Conservation (phyloP, 306 rosid species). For the Trifolium fragiferum region DNA sequence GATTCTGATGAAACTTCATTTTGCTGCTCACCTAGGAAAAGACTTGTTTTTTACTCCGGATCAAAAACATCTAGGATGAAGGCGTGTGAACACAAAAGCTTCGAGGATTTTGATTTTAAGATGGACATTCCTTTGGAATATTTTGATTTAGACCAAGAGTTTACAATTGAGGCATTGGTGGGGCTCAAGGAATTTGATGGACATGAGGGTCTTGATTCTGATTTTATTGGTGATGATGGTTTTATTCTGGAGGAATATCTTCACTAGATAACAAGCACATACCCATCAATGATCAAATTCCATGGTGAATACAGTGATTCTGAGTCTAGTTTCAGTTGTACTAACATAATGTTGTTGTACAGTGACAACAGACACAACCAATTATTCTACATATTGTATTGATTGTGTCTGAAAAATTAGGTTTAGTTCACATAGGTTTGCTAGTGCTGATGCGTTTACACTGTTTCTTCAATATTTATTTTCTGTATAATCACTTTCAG, state of each 20-base stretch:
- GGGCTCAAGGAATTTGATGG: conserved; percentile 69
- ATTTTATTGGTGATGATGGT: conserved; percentile 30
- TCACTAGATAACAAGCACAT: conserved; percentile 17
- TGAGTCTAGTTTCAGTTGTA: background rate
- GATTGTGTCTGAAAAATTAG: too few species aligned
- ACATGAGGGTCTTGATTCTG: conserved; percentile 58
- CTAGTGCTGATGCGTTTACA: too few species aligned
- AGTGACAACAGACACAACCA: background rate
- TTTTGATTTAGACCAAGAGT: conserved; percentile 37
- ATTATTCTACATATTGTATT: too few species aligned
- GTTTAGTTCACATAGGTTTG: too few species aligned
- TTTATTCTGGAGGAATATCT: conserved; percentile 42
- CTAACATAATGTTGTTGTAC: background rate
- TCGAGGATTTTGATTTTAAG: conserved; percentile 28
- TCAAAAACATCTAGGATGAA: background rate
- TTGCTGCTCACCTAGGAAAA: conserved; percentile 52
- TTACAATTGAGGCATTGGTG: conserved; percentile 58
- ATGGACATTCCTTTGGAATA: conserved; percentile 32
- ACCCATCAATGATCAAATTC: too few species aligned
- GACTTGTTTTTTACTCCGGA: conserved; percentile 22
- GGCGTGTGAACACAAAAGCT: conserved; percentile 29
- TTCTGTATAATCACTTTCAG: background rate
- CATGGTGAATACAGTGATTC: background rate
- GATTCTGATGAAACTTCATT: conserved; percentile 45
- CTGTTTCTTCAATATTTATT: background rate